Base-by-base conservation (phyloP, 2,329 filamentous ascomycete species). In the Talaromyces funiculosus region DNA sequence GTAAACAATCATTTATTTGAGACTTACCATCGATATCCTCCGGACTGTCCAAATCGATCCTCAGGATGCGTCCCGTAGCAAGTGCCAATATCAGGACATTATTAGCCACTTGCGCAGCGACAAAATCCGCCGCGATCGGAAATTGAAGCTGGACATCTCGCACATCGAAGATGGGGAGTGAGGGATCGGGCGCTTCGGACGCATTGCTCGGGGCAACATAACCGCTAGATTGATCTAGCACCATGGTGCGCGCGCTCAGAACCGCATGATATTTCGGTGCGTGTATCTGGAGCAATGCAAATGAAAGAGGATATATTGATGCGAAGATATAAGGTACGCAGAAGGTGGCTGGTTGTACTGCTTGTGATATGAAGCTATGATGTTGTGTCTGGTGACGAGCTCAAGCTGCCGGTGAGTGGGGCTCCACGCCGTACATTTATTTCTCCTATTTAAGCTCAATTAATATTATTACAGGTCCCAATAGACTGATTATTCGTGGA, bases 91-190 rank as follows among this genome's bases (percentile, higher is more conserved):
- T 87, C 61, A 99, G 84, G 63, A 97, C 92, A 80, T 99, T 97
- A 77, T 99, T 97, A 65, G 93, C 92, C 60, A 97, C 93, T 76
- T 97, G 92, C 42, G 92, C 92, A 18, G 94, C 92, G 53, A 96
- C 94, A 72, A 99, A 97, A 75, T 97, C 90, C 66, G 93, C 92
- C 1, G 93, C 90, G 69, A 97, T 88, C 62, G 90, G 89, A 81
- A 99, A 99, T 74, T 94, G 90, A 64, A 97, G 86, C 79, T 95
- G 89, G 40, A 97, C 94, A 64, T 85, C 87, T 77, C 96, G 90
- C 72, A 97, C 87, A 72, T 94, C 90, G 81, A 99, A 99, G 77
- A 99, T 96, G 67, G 93, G 92, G 62, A 93, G 80, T 60, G 86
- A 75, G 26, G 77, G 82, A 67, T 87, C 84, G 64, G 84, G 80